A percentile compares a stretch with the other conserved stretches of the same genome.
Evolutionary conservation across 257 asterid species (phyloP).

Genomic region (Primulina eburnea): DNA sequence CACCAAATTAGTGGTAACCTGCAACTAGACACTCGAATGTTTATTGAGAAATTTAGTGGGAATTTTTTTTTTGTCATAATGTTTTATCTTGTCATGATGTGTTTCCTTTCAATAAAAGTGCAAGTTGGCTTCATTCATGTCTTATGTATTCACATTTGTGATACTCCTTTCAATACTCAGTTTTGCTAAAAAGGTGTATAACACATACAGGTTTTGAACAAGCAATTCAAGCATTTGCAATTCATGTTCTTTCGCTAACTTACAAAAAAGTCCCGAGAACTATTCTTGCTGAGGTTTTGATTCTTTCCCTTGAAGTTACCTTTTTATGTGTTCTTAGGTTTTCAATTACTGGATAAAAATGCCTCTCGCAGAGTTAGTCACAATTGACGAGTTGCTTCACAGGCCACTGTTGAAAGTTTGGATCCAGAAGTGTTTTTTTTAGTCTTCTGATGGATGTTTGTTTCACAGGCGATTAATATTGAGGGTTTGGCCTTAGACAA

Average conservation of each 20-base stretch:
- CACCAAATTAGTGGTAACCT: constrained; percentile 1
- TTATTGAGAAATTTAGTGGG: background rate
- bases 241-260: constrained; percentile 77
- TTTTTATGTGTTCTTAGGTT: background rate
- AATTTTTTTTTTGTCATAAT: no score
- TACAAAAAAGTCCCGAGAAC: constrained; percentile 67
- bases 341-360: background rate
- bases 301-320: constrained; percentile 19
- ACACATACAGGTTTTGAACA: constrained; percentile 71
- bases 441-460: background rate
- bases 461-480: constrained; percentile 62
- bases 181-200: constrained; percentile 2
- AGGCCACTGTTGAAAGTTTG: background rate
- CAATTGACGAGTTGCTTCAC: background rate
- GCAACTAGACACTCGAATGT: background rate
- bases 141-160: background rate
- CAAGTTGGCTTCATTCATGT: background rate
- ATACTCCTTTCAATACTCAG: background rate
- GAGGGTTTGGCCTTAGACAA: constrained; percentile 76
- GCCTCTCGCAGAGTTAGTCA: background rate
- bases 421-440: background rate
- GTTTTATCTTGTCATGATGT: background rate
- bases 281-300: constrained; percentile 82
- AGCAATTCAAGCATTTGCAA: constrained; percentile 80
- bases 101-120: background rate